Base-by-base conservation (phyloP, 805 yeast species). In the Starmerella sp. region DNA sequence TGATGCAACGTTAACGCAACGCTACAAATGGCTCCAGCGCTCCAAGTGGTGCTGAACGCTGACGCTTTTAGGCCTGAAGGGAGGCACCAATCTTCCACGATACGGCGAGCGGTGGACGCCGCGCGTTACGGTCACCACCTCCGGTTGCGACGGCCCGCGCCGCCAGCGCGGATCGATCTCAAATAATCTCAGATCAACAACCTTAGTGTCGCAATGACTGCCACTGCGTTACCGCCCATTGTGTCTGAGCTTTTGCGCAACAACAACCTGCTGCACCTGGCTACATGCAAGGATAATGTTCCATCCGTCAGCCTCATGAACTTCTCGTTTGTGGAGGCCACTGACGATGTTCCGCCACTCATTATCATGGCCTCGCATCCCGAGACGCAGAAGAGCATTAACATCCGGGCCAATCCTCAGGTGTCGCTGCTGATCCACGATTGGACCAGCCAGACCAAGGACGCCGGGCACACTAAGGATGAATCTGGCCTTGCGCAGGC, bases 251-350 rank as follows among this genome's bases (percentile, higher is more conserved):
- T 63, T 54, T 55, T 63, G 35, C 48, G 48, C 34, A 55, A 51
- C 57, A 59, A 58, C 54, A 57, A 60, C 44, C 56, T 62, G 67
- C 80, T 90, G 41, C 97, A 90, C 67, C 74, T 90, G 48, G 97
- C 91, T 2, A 91, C 97, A 1, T 79, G 88, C 56, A 72, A 74
- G 51, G 77, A 86, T 45, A 75, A 83, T 62, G 69, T 80, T 46
- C 97, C 97, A 6, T 93, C 90, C 57, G 95, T 89, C 3, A 79
- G 93, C 17, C 75, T 91, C 59, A 91, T 91, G 97, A 91, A 87
- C 70, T 91, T 86, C 69, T 82, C 90, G 69, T 83, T 3, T 65
- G 66, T 44, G 54, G 67, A 14, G 65, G 68, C 39, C 63, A 67
- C 17, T 62, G 64, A 22, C 43, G 32, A 54, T 4, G 43, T 47